phyloP scores from a whole-genome alignment of 2,329 filamentous ascomycete genomes.

The Ceratocystis lukuohia region DNA sequence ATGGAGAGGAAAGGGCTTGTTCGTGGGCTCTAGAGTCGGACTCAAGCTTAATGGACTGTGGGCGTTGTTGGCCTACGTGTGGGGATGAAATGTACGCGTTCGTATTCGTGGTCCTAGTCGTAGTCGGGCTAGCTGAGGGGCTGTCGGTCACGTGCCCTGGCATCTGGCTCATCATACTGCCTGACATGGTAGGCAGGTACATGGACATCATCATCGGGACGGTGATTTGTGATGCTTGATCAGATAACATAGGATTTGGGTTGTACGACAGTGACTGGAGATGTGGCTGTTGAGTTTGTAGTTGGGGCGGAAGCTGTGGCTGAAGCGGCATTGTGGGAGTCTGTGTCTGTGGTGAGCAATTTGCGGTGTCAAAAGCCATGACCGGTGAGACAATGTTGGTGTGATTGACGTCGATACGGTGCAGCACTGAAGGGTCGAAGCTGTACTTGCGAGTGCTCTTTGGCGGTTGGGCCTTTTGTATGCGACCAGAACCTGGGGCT shows the following conservation, averaged over 20 bases:
- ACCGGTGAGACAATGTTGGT: slow-evolving; percentile 33
- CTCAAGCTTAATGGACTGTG: slow-evolving; percentile 12
- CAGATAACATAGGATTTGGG: not conserved
- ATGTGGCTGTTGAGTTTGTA: slow-evolving; percentile 20
- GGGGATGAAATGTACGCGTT: slow-evolving; percentile 21
- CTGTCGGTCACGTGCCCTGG: not conserved
- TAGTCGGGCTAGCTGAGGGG: slow-evolving; percentile 6
- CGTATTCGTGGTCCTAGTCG: too few species aligned
- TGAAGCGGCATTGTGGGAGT: slow-evolving; percentile 20
- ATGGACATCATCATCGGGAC: slow-evolving; percentile 16
- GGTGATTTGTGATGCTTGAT: slow-evolving; percentile 17
- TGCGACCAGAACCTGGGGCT: slow-evolving; percentile 29
- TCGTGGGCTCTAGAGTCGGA: not conserved
- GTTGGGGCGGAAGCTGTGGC: slow-evolving; percentile 21
- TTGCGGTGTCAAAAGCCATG: slow-evolving; percentile 20
- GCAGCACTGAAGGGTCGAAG: slow-evolving; percentile 36
- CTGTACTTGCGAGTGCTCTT: slow-evolving; percentile 34
- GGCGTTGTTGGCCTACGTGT: slow-evolving; percentile 20
- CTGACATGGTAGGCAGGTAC: slow-evolving; percentile 10
- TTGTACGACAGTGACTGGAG: slow-evolving; percentile 7
- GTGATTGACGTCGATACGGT: slow-evolving; percentile 40
- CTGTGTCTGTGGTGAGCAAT: slow-evolving; percentile 21
- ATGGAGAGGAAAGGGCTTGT: not conserved
- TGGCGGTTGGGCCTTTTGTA: slow-evolving; percentile 34
- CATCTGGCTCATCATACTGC: slow-evolving; percentile 16